A percentile compares a stretch with the other conserved stretches of the same genome.
phyloP scores from a whole-genome alignment of 1,284 basidiomycete species.

The Singerocomus rubriflavus region DNA sequence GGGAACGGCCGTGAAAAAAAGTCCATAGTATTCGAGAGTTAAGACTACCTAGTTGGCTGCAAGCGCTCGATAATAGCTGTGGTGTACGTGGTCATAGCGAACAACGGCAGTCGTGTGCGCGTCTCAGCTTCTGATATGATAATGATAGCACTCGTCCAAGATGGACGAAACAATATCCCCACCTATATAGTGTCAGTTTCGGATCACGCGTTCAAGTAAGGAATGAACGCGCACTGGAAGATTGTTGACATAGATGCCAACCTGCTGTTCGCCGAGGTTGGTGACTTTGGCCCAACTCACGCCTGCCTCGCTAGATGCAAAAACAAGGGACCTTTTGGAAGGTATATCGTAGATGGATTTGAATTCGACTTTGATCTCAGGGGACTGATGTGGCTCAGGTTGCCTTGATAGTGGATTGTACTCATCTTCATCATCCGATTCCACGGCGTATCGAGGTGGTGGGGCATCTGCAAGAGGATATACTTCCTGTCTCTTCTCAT shows the following conservation, averaged over 20 bases:
- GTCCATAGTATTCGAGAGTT: neutral
- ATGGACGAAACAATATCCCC: constrained; percentile 48
- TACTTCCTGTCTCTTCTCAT: constrained; percentile 39
- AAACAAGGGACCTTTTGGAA: constrained; percentile 35
- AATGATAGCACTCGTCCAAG: constrained; percentile 45
- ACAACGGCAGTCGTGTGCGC: constrained; percentile 44
- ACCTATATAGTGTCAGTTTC: constrained; percentile 38
- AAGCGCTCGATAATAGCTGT: constrained; percentile 41
- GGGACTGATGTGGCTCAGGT: constrained; percentile 17
- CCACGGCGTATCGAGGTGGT: constrained; percentile 58
- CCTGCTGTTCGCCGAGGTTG: constrained; percentile 50
- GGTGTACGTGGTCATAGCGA: constrained; percentile 51
- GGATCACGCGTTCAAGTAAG: neutral
- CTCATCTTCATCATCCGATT: constrained; percentile 69
- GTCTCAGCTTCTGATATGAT: constrained; percentile 51
- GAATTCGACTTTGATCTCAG: constrained; percentile 38
- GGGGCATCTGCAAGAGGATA: constrained; percentile 54
- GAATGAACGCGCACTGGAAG: constrained; percentile 38
- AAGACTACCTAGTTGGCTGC: constrained; percentile 45
- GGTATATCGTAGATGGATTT: constrained; percentile 32
- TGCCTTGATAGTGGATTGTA: constrained; percentile 40
- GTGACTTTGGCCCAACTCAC: constrained; percentile 50
- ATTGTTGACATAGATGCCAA: constrained; percentile 44
- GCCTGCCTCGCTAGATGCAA: constrained; percentile 48
- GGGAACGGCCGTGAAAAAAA: constrained; percentile 1